These are phyloP conservation scores for Golovinomyces cichoracearum DNA, from an alignment of 2,329 filamentous ascomycete genomes.

Conservation along the genomic window DNA sequence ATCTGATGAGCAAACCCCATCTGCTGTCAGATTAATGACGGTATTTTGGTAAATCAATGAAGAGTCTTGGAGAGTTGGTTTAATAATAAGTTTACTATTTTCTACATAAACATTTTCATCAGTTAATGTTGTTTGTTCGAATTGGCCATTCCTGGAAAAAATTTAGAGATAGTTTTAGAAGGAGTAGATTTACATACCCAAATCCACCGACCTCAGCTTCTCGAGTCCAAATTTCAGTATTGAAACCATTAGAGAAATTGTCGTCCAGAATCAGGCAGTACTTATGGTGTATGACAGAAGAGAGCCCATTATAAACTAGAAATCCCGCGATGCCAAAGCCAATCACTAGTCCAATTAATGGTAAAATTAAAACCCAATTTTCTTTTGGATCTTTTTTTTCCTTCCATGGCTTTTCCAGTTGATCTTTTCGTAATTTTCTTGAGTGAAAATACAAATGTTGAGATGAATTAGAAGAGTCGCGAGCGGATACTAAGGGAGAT, in stretches of 20 bases:
- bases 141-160: constrained; percentile 43
- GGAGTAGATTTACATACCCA: constrained; percentile 25
- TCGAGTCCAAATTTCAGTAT: constrained; percentile 22
- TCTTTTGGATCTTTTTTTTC: constrained; percentile 48
- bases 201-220: constrained; percentile 21
- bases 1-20: constrained; percentile 41
- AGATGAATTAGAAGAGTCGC: constrained; percentile 19
- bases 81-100: constrained; percentile 44
- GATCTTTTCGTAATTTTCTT: constrained; percentile 37
- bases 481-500: constrained; percentile 19
- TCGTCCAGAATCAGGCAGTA: constrained; percentile 27
- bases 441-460: constrained; percentile 14
- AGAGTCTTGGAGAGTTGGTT: constrained; percentile 49
- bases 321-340: constrained; percentile 44
- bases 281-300: constrained; percentile 44
- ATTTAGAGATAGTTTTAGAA: constrained; percentile 3
- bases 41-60: constrained; percentile 38
- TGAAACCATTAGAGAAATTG: constrained; percentile 25
- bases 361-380: constrained; percentile 69
- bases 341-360: constrained; percentile 41
- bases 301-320: constrained; percentile 49
- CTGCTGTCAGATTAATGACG: constrained; percentile 38
- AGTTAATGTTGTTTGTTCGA: constrained; percentile 45
- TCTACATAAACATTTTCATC: constrained; percentile 53
- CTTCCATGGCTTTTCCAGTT: constrained; percentile 54